Base-by-base conservation (phyloP, 202 grass and related monocot species). In the Carex arenaria region DNA sequence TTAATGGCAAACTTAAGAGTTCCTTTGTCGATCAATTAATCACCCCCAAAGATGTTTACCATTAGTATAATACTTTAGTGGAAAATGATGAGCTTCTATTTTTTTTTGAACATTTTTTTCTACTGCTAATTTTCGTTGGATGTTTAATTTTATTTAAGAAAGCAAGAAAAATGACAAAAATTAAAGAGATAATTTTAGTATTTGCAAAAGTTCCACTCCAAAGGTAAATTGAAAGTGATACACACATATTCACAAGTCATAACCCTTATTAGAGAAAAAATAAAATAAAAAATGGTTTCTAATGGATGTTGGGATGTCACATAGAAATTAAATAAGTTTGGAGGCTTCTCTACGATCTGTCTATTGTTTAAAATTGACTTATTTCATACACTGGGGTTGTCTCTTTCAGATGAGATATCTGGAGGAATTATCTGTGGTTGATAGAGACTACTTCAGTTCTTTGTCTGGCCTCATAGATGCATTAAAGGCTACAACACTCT, bases 351-450 rank as follows among this genome's bases (percentile, higher is more conserved):
- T 87, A 76, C 81, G 7, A 72, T 56, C 6, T 43, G 63, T 79
- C 4, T 62, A 28, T 79, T 69, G 76, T 83, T 85, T 75, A 72
- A 17, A 42, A 78, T 63, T 38, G 45, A 84, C 80, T 89, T 26
- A 86, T 61, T 5, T 10, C 83, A 84, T 30, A 80, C 57, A 19
- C 17, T 68, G 40, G 8, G 80, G 73, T 7, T 59, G 53, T 78
- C 73, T 78, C 53, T 82, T 86, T 72, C 87, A 96, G 93, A 91
- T 92, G 85, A 53, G 10, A 66, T 81, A 83, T 85, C 72, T 95
- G 53, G 90, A 92, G 22, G 80, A 93, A 72, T 95, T 89, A 87
- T 84, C 87, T 85, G 81, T 84, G 28, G 3, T 96, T 52, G 89
- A 93, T 85, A 84, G 60, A 30, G 81, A 88, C 53, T 69, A 91